phyloP scores from a whole-genome alignment of 2,329 filamentous ascomycete species.

The Penicillium sp. region DNA sequence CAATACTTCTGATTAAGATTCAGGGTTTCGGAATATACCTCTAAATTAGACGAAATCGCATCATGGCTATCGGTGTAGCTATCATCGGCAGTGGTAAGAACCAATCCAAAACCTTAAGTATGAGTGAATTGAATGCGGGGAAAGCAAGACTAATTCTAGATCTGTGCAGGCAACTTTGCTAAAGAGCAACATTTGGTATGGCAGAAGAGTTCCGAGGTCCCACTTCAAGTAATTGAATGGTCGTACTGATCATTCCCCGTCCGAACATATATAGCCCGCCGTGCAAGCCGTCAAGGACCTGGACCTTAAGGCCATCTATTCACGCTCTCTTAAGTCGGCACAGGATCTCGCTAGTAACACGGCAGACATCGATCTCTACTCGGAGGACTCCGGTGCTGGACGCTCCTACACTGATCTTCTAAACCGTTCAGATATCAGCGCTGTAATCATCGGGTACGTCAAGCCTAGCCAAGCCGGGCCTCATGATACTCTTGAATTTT shows the following conservation, averaged over 20 bases:
- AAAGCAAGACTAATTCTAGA: not conserved
- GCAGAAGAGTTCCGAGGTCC: not conserved
- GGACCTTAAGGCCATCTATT: slow-evolving; percentile 58
- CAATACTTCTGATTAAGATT: too few species aligned
- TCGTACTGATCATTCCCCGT: slow-evolving; percentile 2
- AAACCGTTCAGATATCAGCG: slow-evolving; percentile 49
- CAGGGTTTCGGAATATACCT: not conserved
- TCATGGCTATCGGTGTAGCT: slow-evolving; percentile 48
- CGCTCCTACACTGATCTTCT: slow-evolving; percentile 50
- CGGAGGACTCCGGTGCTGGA: slow-evolving; percentile 52
- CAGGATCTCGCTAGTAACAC: slow-evolving; percentile 37
- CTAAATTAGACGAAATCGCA: not conserved
- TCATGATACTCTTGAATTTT: not conserved
- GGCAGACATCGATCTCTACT: slow-evolving; percentile 53
- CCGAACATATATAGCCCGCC: slow-evolving; percentile 44
- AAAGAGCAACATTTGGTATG: slow-evolving; percentile 56
- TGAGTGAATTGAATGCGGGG: not conserved
- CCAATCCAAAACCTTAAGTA: not conserved
- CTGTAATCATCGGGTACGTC: slow-evolving; percentile 52
- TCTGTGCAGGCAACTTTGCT: slow-evolving; percentile 52
- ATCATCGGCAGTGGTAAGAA: slow-evolving; percentile 53
- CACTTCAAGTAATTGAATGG: not conserved
- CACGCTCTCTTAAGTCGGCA: slow-evolving; percentile 58
- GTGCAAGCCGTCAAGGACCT: slow-evolving; percentile 48
- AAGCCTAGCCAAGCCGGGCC: not conserved